These are phyloP conservation scores for Candida neerlandica DNA, from an alignment of 1,139 yeast genomes.

Conservation along the genomic window DNA sequence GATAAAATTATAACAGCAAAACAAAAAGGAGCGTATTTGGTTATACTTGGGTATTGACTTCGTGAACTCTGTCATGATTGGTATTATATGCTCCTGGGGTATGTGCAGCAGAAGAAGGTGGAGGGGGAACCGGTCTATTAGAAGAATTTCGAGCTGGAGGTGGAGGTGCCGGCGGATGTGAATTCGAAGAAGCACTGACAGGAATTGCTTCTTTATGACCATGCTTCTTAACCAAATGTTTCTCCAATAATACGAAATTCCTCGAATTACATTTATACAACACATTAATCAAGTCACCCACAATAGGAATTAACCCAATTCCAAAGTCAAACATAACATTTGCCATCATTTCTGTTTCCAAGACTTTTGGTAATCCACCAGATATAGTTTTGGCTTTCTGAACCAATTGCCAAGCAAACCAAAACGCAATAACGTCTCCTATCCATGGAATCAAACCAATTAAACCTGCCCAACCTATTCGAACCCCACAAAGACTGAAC, in stretches of 20 bases:
- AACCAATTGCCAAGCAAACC: conserved; percentile 53
- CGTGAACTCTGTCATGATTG: neutral
- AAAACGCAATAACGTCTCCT: conserved; percentile 56
- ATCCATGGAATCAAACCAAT: conserved; percentile 70
- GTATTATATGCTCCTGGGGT: neutral
- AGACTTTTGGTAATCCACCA: conserved; percentile 60
- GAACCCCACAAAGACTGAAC: conserved; percentile 62
- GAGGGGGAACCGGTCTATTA: conserved; percentile 3
- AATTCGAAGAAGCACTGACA: neutral
- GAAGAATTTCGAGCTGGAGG: neutral
- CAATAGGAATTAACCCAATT: conserved; percentile 70
- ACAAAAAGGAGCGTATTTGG: neutral
- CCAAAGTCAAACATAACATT: conserved; percentile 68
- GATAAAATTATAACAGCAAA: neutral
- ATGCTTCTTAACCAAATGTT: conserved; percentile 51
- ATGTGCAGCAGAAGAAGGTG: neutral
- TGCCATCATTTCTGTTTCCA: conserved; percentile 55
- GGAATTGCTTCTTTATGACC: conserved; percentile 5
- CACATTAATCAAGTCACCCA: conserved; percentile 71
- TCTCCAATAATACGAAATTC: conserved; percentile 66
- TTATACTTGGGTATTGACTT: conserved; percentile 1
- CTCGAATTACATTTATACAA: conserved; percentile 76
- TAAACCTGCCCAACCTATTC: conserved; percentile 74
- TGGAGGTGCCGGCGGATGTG: neutral
- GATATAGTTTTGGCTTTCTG: conserved; percentile 56